These are phyloP conservation scores for Amoeboaphelidium protococcarum DNA, from an alignment of 371 early-diverging fungal species.

Conservation along the genomic window DNA sequence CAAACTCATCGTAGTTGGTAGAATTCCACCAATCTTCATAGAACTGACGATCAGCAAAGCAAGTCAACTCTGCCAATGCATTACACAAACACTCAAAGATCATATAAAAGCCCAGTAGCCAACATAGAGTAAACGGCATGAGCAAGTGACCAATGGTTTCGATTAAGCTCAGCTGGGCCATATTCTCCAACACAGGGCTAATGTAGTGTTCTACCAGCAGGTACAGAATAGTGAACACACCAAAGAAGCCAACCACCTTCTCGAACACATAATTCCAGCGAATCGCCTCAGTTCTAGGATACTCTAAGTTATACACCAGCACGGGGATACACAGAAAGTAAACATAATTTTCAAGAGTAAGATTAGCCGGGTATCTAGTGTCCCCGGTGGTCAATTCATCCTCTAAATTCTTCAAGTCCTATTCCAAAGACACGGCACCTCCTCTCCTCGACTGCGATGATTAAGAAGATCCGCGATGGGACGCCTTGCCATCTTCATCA, in stretches of 20 bases:
- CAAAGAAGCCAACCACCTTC: conserved; percentile 49
- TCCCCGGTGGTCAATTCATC: conserved; percentile 26
- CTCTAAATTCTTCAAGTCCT: conserved; percentile 25
- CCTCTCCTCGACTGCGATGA: conserved; percentile 4
- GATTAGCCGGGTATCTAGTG: conserved; percentile 44
- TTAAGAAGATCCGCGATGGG: background rate
- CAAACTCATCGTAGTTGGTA: conserved; percentile 77
- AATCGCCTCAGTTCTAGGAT: conserved; percentile 65
- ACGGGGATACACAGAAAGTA: conserved; percentile 69
- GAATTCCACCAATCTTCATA: conserved; percentile 98
- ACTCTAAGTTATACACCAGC: conserved; percentile 72
- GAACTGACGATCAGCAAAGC: conserved; percentile 88
- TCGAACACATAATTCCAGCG: conserved; percentile 62
- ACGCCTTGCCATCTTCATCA: background rate
- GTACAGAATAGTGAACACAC: conserved; percentile 48
- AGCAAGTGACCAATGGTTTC: conserved; percentile 23
- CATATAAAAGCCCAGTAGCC: conserved; percentile 69
- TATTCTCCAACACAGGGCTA: conserved; percentile 22
- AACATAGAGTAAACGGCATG: conserved; percentile 65
- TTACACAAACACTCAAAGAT: conserved; percentile 88
- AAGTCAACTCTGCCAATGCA: conserved; percentile 83
- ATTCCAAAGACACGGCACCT: conserved; percentile 9
- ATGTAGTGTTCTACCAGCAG: conserved; percentile 63
- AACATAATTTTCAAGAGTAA: conserved; percentile 50
- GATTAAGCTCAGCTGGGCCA: conserved; percentile 20